Evolutionary conservation across 2,329 filamentous ascomycete genomes (phyloP).

Genomic region (Bertia moriformis): DNA sequence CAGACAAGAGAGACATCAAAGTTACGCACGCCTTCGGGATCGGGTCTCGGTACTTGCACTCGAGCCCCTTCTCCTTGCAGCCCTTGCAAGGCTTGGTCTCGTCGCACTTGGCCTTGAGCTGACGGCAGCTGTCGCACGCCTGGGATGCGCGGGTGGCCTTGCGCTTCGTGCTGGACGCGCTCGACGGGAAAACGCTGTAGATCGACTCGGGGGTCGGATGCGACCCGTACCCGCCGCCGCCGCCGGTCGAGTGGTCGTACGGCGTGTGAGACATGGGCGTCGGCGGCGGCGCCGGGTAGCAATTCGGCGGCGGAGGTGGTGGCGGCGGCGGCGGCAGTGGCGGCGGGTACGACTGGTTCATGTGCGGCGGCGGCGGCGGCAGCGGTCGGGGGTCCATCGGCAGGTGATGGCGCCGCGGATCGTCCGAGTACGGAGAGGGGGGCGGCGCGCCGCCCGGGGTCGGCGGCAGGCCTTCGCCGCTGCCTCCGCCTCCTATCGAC

Average conservation of each 20-base stretch:
- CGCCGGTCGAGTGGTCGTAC: background rate
- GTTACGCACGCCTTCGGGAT: constrained; percentile 71
- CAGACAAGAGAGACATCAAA: constrained; percentile 1
- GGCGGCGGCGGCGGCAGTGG: constrained; percentile 23
- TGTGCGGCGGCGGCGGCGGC: constrained; percentile 30
- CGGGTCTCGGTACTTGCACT: constrained; percentile 80
- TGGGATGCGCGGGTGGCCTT: background rate
- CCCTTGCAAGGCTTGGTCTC: constrained; percentile 73
- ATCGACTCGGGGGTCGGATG: no score
- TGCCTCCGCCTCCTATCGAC: no score
- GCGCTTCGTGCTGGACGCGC: no score
- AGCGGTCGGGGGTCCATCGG: no score
- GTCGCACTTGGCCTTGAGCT: constrained; percentile 82
- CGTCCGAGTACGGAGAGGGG: constrained; percentile 23
- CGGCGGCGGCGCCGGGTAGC: constrained; percentile 18
- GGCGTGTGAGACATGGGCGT: background rate
- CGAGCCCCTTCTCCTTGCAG: constrained; percentile 72
- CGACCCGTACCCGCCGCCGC: no score
- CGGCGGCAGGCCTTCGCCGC: constrained; percentile 14
- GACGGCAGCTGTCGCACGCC: constrained; percentile 79
- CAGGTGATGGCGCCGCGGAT: constrained; percentile 33
- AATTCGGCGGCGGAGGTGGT: constrained; percentile 25
- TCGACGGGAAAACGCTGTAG: background rate
- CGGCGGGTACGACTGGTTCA: constrained; percentile 26
- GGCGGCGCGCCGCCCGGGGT: constrained; percentile 16